These are phyloP conservation scores for Carex kokanica DNA, from an alignment of 176 grass and related monocot species.

Conservation along the genomic window DNA sequence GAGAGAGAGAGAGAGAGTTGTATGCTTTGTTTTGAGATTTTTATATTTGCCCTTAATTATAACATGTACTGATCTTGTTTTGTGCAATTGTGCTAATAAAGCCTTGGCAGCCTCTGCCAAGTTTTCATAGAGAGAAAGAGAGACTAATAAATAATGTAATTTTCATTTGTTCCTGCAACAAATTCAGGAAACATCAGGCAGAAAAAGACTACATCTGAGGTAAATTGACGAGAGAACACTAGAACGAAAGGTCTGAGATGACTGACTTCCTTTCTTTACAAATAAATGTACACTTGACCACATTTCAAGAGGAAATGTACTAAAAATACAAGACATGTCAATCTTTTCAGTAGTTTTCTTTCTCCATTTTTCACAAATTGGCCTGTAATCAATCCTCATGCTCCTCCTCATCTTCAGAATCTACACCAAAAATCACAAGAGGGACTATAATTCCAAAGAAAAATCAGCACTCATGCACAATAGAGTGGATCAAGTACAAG, in stretches of 20 bases:
- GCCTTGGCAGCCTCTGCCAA: no score
- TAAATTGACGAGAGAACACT: background rate
- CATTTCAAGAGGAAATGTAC: constrained; percentile 11
- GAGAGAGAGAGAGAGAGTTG: background rate
- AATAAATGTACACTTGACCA: background rate
- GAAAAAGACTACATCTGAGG: background rate
- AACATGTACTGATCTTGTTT: no score
- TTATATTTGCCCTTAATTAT: no score
- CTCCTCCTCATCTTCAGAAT: constrained; percentile 64
- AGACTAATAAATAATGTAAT: background rate
- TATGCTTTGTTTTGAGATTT: no score
- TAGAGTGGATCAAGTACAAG: background rate
- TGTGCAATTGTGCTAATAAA: no score
- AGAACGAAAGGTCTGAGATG: constrained; percentile 4
- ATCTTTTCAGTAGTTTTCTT: background rate
- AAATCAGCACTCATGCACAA: constrained; percentile 9
- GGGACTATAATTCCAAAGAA: constrained; percentile 19
- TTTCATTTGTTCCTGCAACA: background rate
- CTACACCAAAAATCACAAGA: constrained; percentile 29
- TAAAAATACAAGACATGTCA: constrained; percentile 14
- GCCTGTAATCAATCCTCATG: constrained; percentile 45
- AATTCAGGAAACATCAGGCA: background rate
- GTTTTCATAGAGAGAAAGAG: background rate
- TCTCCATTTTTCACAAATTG: background rate
- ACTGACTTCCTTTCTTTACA: background rate